These are phyloP conservation scores for Botrytis tulipae DNA, from an alignment of 2,329 filamentous ascomycete genomes.

Conservation along the genomic window DNA sequence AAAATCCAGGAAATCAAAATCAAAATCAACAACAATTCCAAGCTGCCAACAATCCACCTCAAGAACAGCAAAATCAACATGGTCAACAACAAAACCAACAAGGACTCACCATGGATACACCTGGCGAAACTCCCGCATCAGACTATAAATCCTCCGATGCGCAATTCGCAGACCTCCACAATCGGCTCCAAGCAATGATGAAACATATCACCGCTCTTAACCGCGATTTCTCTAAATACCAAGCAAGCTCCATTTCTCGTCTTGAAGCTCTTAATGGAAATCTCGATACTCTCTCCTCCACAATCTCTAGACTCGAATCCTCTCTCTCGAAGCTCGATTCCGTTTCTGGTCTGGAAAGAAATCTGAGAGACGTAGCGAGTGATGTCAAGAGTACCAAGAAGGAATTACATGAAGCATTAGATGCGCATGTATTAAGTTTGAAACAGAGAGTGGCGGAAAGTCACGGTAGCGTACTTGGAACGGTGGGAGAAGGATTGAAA, in stretches of 20 bases:
- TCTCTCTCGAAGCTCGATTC: constrained; percentile 46
- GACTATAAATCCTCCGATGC: constrained; percentile 47
- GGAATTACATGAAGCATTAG: constrained; percentile 42
- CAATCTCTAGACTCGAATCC: constrained; percentile 25
- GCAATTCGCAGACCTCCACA: constrained; percentile 83
- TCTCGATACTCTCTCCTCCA: constrained; percentile 17
- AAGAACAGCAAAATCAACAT: constrained; percentile 38
- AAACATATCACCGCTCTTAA: constrained; percentile 66
- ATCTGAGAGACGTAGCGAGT: constrained; percentile 53
- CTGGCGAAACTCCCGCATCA: constrained; percentile 42
- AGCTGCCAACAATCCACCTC: constrained; percentile 30
- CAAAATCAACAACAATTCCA: constrained; percentile 21
- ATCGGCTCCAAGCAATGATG: constrained; percentile 71
- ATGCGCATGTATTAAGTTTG: constrained; percentile 30
- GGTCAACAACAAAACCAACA: constrained; percentile 14
- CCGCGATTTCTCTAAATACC: constrained; percentile 52
- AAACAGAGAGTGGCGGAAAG: constrained; percentile 30
- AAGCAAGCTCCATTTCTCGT: constrained; percentile 50
- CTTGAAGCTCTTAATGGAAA: constrained; percentile 25
- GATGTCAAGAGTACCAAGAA: constrained; percentile 58
- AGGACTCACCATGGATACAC: constrained; percentile 38
- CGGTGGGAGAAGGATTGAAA: constrained; percentile 21
- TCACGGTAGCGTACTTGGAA: constrained; percentile 28
- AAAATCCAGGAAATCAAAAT: constrained; percentile 28
- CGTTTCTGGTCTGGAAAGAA: constrained; percentile 46